phyloP scores from a whole-genome alignment of 129 eudicot genomes.

The Helichrysum umbraculigerum region DNA sequence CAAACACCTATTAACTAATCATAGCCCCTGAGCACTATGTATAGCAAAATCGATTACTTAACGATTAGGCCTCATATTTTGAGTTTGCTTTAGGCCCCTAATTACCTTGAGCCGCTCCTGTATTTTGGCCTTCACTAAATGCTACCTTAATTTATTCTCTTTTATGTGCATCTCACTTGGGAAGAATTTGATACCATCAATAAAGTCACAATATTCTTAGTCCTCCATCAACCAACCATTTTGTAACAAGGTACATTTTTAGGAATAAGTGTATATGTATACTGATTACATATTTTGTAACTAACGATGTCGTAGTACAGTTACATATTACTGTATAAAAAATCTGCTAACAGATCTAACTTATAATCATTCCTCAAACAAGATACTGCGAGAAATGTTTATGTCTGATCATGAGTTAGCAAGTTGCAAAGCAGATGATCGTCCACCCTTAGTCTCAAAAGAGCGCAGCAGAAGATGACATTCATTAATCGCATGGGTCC shows the following conservation, averaged over 20 bases:
- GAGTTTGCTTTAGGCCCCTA: no score
- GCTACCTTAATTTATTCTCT: conserved; percentile 1
- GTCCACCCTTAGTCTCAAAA: no score
- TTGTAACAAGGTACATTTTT: background rate
- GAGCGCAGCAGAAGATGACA: no score
- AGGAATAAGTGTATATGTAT: background rate
- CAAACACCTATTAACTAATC: no score
- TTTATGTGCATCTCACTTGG: background rate
- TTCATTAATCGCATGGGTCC: no score
- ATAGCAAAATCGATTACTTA: no score
- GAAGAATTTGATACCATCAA: conserved; percentile 22
- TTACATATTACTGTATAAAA: background rate
- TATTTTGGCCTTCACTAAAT: background rate
- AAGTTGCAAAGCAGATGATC: background rate
- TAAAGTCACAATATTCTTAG: conserved; percentile 18
- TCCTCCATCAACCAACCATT: conserved; percentile 15
- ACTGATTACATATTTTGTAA: background rate
- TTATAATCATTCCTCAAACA: no score
- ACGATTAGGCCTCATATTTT: no score
- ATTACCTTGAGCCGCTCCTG: no score
- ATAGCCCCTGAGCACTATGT: no score
- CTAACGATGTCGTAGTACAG: background rate
- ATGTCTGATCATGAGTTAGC: background rate
- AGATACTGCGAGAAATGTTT: no score
- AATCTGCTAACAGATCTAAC: background rate